Evolutionary conservation across 140 eudicot species (phyloP).

Genomic region (Stevia rebaudiana): DNA sequence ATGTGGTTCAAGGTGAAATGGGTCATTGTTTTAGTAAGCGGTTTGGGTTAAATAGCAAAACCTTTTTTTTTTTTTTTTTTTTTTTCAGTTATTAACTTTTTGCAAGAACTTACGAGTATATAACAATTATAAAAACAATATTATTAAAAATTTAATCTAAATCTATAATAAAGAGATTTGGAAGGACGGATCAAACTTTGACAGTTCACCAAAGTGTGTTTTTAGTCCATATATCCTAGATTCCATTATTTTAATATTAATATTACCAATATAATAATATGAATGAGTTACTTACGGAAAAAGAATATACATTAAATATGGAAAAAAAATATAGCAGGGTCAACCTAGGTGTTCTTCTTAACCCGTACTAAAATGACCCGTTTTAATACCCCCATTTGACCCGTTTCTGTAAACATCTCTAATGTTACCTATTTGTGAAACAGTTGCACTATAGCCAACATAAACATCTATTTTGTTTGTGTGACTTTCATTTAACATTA

Average conservation of each 20-base stretch:
- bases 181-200: neutral
- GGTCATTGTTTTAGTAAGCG: too few species aligned
- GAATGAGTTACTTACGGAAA: neutral
- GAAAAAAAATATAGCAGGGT: neutral
- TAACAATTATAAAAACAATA: neutral
- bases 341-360: neutral
- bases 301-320: neutral
- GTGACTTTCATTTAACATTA: constrained; percentile 20
- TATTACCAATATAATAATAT: neutral
- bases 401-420: neutral
- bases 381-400: neutral
- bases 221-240: neutral
- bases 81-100: too few species aligned
- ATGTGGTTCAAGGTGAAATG: too few species aligned
- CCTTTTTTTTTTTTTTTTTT: neutral
- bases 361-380: neutral
- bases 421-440: constrained; percentile 5
- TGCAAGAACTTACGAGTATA: neutral
- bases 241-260: neutral
- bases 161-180: neutral
- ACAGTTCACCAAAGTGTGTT: neutral
- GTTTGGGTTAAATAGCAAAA: neutral
- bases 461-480: constrained; percentile 33
- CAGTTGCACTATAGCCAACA: constrained; percentile 10
- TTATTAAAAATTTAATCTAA: neutral